A percentile compares a stretch with the other conserved stretches of the same genome.
These are phyloP conservation scores for Collybiopsis confluens DNA, from an alignment of 768 basidiomycete genomes.

Conservation along the genomic window DNA sequence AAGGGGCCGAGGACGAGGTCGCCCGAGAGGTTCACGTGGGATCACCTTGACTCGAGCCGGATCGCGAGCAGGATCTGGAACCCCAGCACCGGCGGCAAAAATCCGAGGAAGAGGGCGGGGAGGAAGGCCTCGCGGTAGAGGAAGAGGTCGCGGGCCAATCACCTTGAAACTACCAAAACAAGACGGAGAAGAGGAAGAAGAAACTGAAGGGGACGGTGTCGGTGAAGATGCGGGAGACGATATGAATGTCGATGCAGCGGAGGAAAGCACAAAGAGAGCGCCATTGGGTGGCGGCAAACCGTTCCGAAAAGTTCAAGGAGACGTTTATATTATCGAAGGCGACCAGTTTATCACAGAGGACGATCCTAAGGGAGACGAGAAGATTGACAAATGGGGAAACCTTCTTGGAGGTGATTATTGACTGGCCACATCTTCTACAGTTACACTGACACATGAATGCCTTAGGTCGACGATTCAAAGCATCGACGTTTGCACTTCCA, in stretches of 20 bases:
- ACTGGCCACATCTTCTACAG: constrained; percentile 5
- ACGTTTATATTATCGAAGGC: constrained; percentile 73
- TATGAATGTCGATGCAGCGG: constrained; percentile 26
- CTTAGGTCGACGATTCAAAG: constrained; percentile 83
- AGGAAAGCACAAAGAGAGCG: constrained; percentile 37
- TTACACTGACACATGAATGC: not conserved
- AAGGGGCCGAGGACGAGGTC: constrained; percentile 31
- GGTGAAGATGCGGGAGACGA: constrained; percentile 30
- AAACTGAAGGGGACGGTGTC: constrained; percentile 27
- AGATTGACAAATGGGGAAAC: constrained; percentile 83
- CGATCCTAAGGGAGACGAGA: constrained; percentile 84
- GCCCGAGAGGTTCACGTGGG: constrained; percentile 26
- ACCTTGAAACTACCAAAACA: constrained; percentile 23
- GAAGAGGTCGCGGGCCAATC: constrained; percentile 24
- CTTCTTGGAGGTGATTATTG: constrained; percentile 69
- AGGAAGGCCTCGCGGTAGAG: constrained; percentile 25
- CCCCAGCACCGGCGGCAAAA: constrained; percentile 29
- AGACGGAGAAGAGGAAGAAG: constrained; percentile 29
- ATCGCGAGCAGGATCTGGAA: constrained; percentile 21
- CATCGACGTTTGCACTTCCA: constrained; percentile 82
- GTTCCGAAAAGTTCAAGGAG: constrained; percentile 69
- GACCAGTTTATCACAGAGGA: constrained; percentile 86
- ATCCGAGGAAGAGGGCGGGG: constrained; percentile 33
- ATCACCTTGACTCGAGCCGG: constrained; percentile 10
- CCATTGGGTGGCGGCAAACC: constrained; percentile 58